Conservation (phyloP, 2,329 filamentous ascomycete species). For the Monosporascus sp. region DNA sequence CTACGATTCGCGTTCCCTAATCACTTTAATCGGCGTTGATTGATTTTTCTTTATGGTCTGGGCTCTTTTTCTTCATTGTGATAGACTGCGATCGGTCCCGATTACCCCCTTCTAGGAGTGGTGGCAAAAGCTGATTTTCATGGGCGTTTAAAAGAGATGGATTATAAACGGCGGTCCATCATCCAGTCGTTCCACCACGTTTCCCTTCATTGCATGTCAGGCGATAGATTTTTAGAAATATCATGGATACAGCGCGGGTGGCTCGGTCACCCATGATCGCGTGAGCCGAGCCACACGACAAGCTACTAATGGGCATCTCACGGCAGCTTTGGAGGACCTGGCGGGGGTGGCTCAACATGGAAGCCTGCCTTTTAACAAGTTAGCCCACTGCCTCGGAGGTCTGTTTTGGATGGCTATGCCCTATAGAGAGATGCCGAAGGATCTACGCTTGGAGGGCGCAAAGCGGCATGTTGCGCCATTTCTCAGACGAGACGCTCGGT, state of each 20-base stretch:
- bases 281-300: neutral
- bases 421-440: neutral
- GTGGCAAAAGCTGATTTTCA: conserved; percentile 24
- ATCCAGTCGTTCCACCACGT: conserved; percentile 10
- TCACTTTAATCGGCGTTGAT: conserved; percentile 24
- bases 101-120: conserved; percentile 23
- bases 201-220: conserved; percentile 3
- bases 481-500: neutral
- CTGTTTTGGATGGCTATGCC: neutral
- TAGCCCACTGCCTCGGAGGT: neutral
- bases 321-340: neutral
- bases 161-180: conserved; percentile 6
- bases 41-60: conserved; percentile 12
- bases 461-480: neutral
- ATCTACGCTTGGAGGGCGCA: neutral
- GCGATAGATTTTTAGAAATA: conserved; percentile 9
- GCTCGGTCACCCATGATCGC: neutral
- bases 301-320: neutral
- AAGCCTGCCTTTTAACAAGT: neutral
- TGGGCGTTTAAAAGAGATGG: conserved; percentile 25
- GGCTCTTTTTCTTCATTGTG: conserved; percentile 17
- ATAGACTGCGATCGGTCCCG: conserved; percentile 24
- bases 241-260: neutral
- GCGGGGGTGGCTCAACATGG: no score
- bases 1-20: conserved; percentile 19